Evolutionary conservation across 768 basidiomycete genomes (phyloP), one percentile per base, ranked within the genome.

Genomic region (Goffeauzyma gilvescens): DNA sequence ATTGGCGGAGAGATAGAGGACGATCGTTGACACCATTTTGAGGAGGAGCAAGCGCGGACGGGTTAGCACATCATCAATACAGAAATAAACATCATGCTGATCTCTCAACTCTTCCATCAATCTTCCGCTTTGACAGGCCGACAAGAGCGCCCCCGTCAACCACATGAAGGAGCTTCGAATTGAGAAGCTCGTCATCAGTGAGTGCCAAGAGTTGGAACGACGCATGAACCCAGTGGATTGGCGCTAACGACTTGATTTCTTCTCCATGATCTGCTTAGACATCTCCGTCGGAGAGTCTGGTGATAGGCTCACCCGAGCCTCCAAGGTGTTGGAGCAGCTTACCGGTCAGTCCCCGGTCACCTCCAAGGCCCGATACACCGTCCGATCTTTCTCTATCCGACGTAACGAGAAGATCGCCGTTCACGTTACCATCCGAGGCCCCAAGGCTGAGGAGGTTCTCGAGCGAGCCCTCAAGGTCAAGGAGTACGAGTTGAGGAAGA

Each of bases 391-490:
- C 72, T 81, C 84, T 62, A 98, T 98, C 74, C 82, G 93, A 66
- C 83, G 93, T 71, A 98, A 98, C 73, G 90, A 98, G 71, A 98
- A 98, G 76, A 98, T 96, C 65, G 90, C 90, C 37, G 83, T 84
- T 53, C 86, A 89, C 68, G 86, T 89, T 59, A 98, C 90, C 65
- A 93, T 98, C 70, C 84, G 90, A 57, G 90, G 90, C 22, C 90
- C 90, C 55, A 98, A 98, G 70, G 90, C 90, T 27, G 90, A 96
- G 75, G 90, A 98, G 68, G 95, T 96, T 65, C 73, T 98, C 57
- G 90, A 98, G 72, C 84, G 90, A 57, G 90, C 87, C 34, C 73
- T 98, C 66, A 98, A 96, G 69, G 93, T 96, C 62, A 98, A 98
- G 76, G 93, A 98, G 71, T 96, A 98, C 74, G 93, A 98, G 71